Evolutionary conservation across 2,329 filamentous ascomycete genomes (phyloP), one percentile per base, ranked within the genome.

Genomic region (Aschersonia sp.): DNA sequence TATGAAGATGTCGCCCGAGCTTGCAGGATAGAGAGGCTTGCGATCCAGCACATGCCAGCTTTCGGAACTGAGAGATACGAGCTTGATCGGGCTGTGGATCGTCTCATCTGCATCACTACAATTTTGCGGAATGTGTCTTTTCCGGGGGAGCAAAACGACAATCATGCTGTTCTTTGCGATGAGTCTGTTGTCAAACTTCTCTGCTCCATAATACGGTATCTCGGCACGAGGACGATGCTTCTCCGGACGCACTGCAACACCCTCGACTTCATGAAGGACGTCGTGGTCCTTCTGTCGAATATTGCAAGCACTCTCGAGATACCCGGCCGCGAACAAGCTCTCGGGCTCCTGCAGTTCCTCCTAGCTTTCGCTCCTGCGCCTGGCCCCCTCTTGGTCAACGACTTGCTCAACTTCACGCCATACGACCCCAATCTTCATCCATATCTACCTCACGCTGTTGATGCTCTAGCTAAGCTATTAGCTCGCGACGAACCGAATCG

Each of bases 221-320:
- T 97, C 11, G 92, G 90, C 32, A 96, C 89, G 4, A 83, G 88
- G 11, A 87, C 87, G 55, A 86, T 90, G 74, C 75, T 97, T 32
- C 68, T 97, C 42, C 80, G 87, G 40, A 87, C 81, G 4, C 77
- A 92, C 54, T 73, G 77, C 58, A 95, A 96, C 64, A 92, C 85
- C 0, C 70, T 96, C 54, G 92, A 98, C 63, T 90, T 97, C 57
- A 94, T 96, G 86, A 98, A 98, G 66, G 92, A 98, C 62, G 72
- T 88, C 32, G 79, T 97, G 49, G 83, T 87, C 12, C 80, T 94
- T 54, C 71, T 98, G 47, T 96, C 90, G 49, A 97, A 98, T 62
- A 79, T 94, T 44, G 81, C 88, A 6, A 79, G 85, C 44, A 77
- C 79, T 8, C 76, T 97, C 46, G 83, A 90, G 58, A 71, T 98